Evolutionary conservation across 192 early-diverging fungal species (phyloP).

Genomic region (Cladochytrium replicatum): DNA sequence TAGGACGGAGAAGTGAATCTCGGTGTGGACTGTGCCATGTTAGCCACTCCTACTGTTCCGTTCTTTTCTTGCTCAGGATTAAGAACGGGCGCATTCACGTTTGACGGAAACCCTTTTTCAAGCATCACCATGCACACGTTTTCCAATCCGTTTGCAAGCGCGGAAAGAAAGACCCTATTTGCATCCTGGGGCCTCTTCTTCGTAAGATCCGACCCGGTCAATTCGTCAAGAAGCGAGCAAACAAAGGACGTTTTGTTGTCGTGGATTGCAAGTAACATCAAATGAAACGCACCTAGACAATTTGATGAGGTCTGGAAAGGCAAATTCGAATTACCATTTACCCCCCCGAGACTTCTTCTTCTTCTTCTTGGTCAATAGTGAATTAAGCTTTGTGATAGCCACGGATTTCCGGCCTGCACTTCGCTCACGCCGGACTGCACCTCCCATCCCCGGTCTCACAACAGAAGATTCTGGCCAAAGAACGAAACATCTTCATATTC

Average conservation of each 20-base stretch:
- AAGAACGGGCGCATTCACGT: constrained; percentile 37
- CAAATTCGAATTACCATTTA: constrained; percentile 2
- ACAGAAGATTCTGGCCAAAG: not conserved
- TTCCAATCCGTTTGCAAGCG: constrained; percentile 39
- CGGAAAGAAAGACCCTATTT: constrained; percentile 31
- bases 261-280: constrained; percentile 31
- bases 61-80: not conserved
- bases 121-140: constrained; percentile 37
- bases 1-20: constrained; percentile 35
- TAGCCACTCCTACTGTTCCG: not conserved
- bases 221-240: constrained; percentile 27
- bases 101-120: constrained; percentile 45
- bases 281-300: constrained; percentile 30
- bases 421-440: constrained; percentile 16
- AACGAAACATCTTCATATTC: constrained; percentile 10
- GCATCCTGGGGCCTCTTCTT: constrained; percentile 37
- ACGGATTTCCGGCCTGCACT: not conserved
- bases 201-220: constrained; percentile 16
- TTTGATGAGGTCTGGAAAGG: not conserved
- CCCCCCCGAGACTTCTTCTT: constrained; percentile 24
- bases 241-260: constrained; percentile 21
- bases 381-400: constrained; percentile 16
- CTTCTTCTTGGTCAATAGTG: constrained; percentile 28
- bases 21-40: not conserved
- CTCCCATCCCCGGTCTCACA: constrained; percentile 3